Percentiles rank a stretch among this genome's conserved stretches.
phyloP scores from a whole-genome alignment of 192 early-diverging fungal species.

The Coemansia sp. region DNA sequence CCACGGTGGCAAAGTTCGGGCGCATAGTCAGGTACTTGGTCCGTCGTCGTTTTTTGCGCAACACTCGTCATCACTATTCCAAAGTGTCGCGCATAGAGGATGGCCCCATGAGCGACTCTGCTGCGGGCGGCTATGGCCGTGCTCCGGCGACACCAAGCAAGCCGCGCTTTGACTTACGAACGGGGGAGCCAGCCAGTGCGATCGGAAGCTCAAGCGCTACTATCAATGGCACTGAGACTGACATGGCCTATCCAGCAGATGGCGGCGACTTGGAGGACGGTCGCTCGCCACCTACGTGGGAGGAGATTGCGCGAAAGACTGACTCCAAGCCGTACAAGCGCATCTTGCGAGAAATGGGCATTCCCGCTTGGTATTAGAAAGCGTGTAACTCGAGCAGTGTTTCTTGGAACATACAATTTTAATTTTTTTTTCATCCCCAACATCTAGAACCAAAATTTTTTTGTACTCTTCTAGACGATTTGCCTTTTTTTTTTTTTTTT shows the following conservation, averaged over 20 bases:
- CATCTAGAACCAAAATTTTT: neutral
- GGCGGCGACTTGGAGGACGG: slow-evolving; percentile 32
- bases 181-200: slow-evolving; percentile 2
- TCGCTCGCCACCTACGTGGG: slow-evolving; percentile 37
- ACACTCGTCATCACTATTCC: slow-evolving; percentile 14
- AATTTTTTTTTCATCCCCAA: neutral
- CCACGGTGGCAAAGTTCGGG: slow-evolving; percentile 20
- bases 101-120: neutral
- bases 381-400: neutral
- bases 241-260: neutral
- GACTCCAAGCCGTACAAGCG: slow-evolving; percentile 53
- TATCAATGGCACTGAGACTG: slow-evolving; percentile 10
- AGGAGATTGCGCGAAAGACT: slow-evolving; percentile 45
- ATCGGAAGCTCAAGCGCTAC: slow-evolving; percentile 32
- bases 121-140: neutral
- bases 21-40: slow-evolving; percentile 29
- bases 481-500: too few relatives aligned
- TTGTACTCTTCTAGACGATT: neutral
- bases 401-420: too few relatives aligned
- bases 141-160: slow-evolving; percentile 7
- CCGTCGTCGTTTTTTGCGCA: slow-evolving; percentile 24
- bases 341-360: slow-evolving; percentile 55
- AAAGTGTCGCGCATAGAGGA: slow-evolving; percentile 15
- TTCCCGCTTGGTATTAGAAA: slow-evolving; percentile 53
- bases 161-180: slow-evolving; percentile 13